Evolutionary conservation across 2,329 filamentous ascomycete genomes (phyloP).

Genomic region (Lachnum nothofagi): DNA sequence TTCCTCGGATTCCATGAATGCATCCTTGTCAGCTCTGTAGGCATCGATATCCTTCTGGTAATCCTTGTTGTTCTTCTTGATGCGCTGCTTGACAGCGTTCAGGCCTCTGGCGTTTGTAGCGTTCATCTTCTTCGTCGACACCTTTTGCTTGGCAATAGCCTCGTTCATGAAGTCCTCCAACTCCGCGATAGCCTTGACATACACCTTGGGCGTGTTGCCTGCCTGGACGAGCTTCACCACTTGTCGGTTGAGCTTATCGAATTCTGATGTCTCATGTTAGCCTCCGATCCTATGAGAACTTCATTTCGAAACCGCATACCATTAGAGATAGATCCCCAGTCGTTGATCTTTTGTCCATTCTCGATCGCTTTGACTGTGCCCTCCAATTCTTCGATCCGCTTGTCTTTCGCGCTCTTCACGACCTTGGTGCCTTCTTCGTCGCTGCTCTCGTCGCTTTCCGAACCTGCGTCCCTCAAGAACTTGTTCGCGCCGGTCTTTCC

Average conservation of each 20-base stretch:
- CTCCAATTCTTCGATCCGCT: constrained; percentile 90
- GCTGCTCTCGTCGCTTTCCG: constrained; percentile 75
- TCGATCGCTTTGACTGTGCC: constrained; percentile 84
- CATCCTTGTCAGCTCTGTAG: constrained; percentile 79
- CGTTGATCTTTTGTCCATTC: constrained; percentile 94
- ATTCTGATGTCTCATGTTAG: constrained; percentile 56
- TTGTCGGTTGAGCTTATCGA: constrained; percentile 89
- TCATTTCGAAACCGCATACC: constrained; percentile 51
- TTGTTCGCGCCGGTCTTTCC: constrained; percentile 67
- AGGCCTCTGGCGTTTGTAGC: constrained; percentile 88
- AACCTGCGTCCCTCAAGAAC: constrained; percentile 72
- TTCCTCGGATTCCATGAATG: constrained; percentile 79
- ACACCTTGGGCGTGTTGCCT: constrained; percentile 79
- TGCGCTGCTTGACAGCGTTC: constrained; percentile 95
- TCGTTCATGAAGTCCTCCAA: constrained; percentile 94
- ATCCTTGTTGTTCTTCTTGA: constrained; percentile 98
- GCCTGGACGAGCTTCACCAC: constrained; percentile 71
- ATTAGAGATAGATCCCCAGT: constrained; percentile 88
- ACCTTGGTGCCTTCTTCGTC: constrained; percentile 81
- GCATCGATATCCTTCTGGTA: constrained; percentile 81
- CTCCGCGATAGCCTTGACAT: constrained; percentile 88
- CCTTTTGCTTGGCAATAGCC: constrained; percentile 90
- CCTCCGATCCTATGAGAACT: constrained; percentile 13
- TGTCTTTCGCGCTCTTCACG: constrained; percentile 97
- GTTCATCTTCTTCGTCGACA: constrained; percentile 97